Conservation (phyloP, 2,329 filamentous ascomycete genomes). For the Chalara sp. region DNA sequence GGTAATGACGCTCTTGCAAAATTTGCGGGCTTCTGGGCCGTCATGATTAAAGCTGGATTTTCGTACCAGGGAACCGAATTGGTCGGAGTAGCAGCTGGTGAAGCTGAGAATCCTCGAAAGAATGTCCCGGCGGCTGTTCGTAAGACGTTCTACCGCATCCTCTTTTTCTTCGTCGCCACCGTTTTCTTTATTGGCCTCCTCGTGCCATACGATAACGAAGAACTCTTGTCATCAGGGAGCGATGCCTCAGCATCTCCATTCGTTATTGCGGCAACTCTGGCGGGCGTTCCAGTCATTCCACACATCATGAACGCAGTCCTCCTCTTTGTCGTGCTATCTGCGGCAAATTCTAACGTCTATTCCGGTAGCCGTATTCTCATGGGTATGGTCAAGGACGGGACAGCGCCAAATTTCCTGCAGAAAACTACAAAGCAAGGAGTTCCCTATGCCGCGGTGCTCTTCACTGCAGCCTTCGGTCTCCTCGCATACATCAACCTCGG, state of each 20-base stretch:
- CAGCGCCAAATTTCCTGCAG: conserved; percentile 54
- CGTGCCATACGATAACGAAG: conserved; percentile 54
- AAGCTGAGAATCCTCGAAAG: conserved; percentile 65
- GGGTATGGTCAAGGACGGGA: conserved; percentile 56
- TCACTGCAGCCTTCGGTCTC: conserved; percentile 51
- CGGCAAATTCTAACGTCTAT: conserved; percentile 73
- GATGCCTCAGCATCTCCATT: conserved; percentile 58
- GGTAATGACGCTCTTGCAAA: conserved; percentile 44
- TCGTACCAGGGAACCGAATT: conserved; percentile 69
- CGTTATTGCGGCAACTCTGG: conserved; percentile 52
- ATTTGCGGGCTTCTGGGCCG: conserved; percentile 64
- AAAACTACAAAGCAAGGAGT: conserved; percentile 55
- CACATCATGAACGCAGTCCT: conserved; percentile 73
- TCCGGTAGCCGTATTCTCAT: conserved; percentile 63
- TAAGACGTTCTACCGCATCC: conserved; percentile 70
- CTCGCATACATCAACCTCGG: conserved; percentile 64
- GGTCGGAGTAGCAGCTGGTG: conserved; percentile 71
- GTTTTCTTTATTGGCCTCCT: conserved; percentile 68
- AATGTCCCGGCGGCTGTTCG: conserved; percentile 67
- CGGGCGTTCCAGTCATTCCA: conserved; percentile 57
- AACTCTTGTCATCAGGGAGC: conserved; percentile 43
- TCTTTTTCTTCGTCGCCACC: conserved; percentile 58
- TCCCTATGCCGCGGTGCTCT: conserved; percentile 52
- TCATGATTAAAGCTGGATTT: conserved; percentile 63
- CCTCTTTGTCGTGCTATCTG: conserved; percentile 70